Conservation (phyloP, 306 rosid species). For the Pueraria montana region DNA sequence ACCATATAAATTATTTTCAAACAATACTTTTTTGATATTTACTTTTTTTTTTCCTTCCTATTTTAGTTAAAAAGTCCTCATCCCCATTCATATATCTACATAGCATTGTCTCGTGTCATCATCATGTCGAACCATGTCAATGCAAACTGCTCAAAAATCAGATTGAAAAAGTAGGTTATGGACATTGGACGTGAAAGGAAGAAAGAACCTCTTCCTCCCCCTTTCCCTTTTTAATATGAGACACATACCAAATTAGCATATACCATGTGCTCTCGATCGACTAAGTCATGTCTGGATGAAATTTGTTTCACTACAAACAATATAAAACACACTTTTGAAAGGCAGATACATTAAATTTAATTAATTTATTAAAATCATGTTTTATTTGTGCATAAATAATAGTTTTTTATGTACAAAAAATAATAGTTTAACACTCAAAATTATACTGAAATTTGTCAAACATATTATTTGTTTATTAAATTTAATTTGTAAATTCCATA, state of each 20-base stretch:
- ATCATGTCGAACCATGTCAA: not conserved
- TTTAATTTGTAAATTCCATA: not conserved
- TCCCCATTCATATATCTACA: not conserved
- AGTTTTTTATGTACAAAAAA: not conserved
- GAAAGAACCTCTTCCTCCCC: conserved; percentile 22
- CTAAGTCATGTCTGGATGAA: not conserved
- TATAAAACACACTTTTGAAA: not conserved
- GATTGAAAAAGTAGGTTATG: not conserved
- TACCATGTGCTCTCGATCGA: conserved; percentile 26
- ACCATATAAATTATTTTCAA: too few relatives aligned
- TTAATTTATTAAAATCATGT: not conserved
- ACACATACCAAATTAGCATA: conserved; percentile 39
- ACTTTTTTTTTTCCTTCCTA: too few relatives aligned
- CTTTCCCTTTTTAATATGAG: conserved; percentile 24
- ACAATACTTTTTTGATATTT: too few relatives aligned
- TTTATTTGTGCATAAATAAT: not conserved
- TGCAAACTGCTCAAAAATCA: not conserved
- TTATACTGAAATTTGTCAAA: not conserved
- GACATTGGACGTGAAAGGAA: conserved; percentile 5
- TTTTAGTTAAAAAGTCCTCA: too few relatives aligned
- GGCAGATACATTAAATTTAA: not conserved
- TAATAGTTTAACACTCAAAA: not conserved
- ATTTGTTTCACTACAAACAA: not conserved
- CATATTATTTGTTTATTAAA: not conserved
- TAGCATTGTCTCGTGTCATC: not conserved